Conservation (phyloP, 2,329 filamentous ascomycete genomes). For the Botrytis pseudocinerea region DNA sequence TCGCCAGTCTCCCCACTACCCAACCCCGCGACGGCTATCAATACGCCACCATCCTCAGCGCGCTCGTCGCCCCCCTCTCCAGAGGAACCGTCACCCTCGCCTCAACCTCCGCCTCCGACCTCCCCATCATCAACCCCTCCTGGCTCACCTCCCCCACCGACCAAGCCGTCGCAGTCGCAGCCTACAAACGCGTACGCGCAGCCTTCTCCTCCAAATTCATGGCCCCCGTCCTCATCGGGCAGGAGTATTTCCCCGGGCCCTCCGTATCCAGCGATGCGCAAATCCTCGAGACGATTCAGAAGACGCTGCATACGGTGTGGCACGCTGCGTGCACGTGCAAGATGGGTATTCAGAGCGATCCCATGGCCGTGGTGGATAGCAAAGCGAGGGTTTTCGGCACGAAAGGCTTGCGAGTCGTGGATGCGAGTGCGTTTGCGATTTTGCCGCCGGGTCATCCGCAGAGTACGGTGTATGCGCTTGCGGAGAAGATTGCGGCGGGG, state of each 20-base stretch:
- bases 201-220: slow-evolving; percentile 22
- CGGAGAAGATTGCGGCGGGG: slow-evolving; percentile 46
- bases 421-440: slow-evolving; percentile 30
- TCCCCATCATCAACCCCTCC: slow-evolving; percentile 46
- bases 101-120: slow-evolving; percentile 40
- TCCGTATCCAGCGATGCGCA: slow-evolving; percentile 30
- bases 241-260: slow-evolving; percentile 27
- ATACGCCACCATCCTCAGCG: slow-evolving; percentile 6
- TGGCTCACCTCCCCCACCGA: slow-evolving; percentile 49
- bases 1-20: not conserved
- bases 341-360: slow-evolving; percentile 52
- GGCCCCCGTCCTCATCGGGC: slow-evolving; percentile 25
- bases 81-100: slow-evolving; percentile 48
- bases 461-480: slow-evolving; percentile 45
- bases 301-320: slow-evolving; percentile 43
- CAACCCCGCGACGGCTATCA: not conserved
- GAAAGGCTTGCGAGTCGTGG: slow-evolving; percentile 30
- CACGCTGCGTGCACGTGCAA: slow-evolving; percentile 57
- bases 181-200: slow-evolving; percentile 47
- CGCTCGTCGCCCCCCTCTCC: slow-evolving; percentile 41
- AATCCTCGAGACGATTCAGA: slow-evolving; percentile 28
- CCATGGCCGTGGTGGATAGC: slow-evolving; percentile 37
- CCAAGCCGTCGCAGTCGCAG: slow-evolving; percentile 46
- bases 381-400: slow-evolving; percentile 31
- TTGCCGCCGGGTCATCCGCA: slow-evolving; percentile 46